phyloP scores from a whole-genome alignment of 768 basidiomycete species.

The Sutorius australiensis region DNA sequence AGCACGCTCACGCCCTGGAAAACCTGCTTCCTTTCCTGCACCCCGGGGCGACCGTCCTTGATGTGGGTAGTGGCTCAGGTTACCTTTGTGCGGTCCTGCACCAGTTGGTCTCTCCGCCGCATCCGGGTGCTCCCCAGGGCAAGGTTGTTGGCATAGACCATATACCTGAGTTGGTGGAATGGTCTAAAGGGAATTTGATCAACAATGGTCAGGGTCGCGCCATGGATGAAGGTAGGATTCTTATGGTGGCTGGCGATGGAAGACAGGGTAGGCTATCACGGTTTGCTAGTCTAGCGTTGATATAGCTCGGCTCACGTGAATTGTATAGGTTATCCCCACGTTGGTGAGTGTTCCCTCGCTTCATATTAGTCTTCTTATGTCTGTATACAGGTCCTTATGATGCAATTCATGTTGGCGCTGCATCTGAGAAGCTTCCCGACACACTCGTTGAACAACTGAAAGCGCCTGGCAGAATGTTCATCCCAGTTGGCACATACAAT shows the following conservation, averaged over 20 bases:
- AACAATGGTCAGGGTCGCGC: slow-evolving; percentile 59
- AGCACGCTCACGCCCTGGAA: slow-evolving; percentile 86
- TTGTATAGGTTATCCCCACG: slow-evolving; percentile 34
- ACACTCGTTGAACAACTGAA: slow-evolving; percentile 76
- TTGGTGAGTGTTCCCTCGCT: slow-evolving; percentile 24
- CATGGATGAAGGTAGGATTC: slow-evolving; percentile 52
- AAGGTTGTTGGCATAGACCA: slow-evolving; percentile 91
- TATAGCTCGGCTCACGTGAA: background rate
- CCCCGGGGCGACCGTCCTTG: slow-evolving; percentile 74
- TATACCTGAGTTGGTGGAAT: slow-evolving; percentile 69
- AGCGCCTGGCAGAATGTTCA: slow-evolving; percentile 80
- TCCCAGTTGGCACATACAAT: slow-evolving; percentile 69
- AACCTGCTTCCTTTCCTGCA: slow-evolving; percentile 69
- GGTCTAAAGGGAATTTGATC: slow-evolving; percentile 64
- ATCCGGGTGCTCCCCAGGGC: slow-evolving; percentile 31
- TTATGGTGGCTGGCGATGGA: slow-evolving; percentile 75
- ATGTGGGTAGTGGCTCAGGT: slow-evolving; percentile 87
- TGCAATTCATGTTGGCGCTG: slow-evolving; percentile 93
- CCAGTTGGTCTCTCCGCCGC: slow-evolving; percentile 51
- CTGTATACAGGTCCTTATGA: slow-evolving; percentile 61
- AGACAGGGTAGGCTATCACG: slow-evolving; percentile 49
- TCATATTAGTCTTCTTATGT: background rate
- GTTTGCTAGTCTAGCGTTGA: background rate
- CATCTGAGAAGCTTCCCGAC: slow-evolving; percentile 69
- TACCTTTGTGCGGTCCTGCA: slow-evolving; percentile 83